A percentile compares a stretch with the other conserved stretches of the same genome.
phyloP scores from a whole-genome alignment of 108 stramenopile genomes.

The Fragilariopsis cylindrus region DNA sequence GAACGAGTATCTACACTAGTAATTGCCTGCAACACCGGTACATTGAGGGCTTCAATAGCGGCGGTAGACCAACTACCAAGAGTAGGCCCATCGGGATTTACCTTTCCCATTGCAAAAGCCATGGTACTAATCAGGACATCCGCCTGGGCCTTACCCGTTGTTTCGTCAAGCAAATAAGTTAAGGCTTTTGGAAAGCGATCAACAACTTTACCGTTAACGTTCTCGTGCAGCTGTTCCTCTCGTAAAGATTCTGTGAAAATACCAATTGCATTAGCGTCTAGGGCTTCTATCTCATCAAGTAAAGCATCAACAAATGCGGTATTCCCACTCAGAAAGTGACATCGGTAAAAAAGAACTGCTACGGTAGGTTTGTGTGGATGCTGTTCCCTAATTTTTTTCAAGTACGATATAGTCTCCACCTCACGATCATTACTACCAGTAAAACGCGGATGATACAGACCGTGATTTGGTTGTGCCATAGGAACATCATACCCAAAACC shows the following conservation, averaged over 20 bases:
- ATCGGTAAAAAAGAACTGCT: conserved; percentile 10
- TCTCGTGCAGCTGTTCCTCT: neutral
- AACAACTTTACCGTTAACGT: neutral
- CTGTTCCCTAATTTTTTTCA: neutral
- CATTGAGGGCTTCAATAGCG: conserved; percentile 5
- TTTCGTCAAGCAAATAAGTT: neutral
- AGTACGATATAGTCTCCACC: neutral
- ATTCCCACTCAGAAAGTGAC: conserved; percentile 16
- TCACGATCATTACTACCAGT: neutral
- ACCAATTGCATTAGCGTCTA: neutral
- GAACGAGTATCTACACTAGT: neutral
- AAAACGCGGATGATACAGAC: conserved; percentile 1
- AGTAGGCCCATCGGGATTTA: conserved; percentile 11
- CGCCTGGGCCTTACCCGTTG: neutral
- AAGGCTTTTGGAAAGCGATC: conserved; percentile 4
- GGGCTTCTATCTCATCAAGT: conserved; percentile 8
- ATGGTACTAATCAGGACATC: conserved; percentile 10
- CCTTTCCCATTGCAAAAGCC: conserved; percentile 16
- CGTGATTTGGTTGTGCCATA: conserved; percentile 5
- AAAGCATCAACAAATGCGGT: conserved; percentile 7
- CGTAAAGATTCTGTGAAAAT: conserved; percentile 10
- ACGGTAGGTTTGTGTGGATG: neutral
- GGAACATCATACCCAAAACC: conserved; percentile 4
- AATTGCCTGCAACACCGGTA: conserved; percentile 1
- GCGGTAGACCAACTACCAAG: conserved; percentile 9